A percentile compares a stretch with the other conserved stretches of the same genome.
Evolutionary conservation across 306 rosid species (phyloP).

Genomic region (Ormosia semicastrata): DNA sequence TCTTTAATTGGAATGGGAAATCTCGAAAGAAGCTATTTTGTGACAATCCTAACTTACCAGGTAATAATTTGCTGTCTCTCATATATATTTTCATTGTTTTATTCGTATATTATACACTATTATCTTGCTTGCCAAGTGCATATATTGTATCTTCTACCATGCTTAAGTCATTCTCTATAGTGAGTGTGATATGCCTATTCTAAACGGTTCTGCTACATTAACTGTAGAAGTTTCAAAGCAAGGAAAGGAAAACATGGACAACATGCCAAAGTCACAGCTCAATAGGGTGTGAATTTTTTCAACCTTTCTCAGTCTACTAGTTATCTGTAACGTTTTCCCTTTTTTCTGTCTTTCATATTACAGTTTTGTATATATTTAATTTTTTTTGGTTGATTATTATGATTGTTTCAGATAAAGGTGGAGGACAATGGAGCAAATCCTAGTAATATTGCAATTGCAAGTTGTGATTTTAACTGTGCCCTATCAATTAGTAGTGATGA

Average conservation of each 20-base stretch:
- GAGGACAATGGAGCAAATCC: slow-evolving; percentile 45
- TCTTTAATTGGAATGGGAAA: slow-evolving; percentile 81
- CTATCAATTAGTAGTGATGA: slow-evolving; percentile 51
- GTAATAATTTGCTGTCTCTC: slow-evolving; percentile 27
- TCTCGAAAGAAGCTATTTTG: slow-evolving; percentile 63
- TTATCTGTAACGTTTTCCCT: background rate
- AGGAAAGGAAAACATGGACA: slow-evolving; percentile 51
- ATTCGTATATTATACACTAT: background rate
- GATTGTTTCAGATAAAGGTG: slow-evolving; percentile 44
- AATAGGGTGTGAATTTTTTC: slow-evolving; percentile 38
- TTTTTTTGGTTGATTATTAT: background rate
- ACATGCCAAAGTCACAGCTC: slow-evolving; percentile 35
- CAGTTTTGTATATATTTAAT: background rate
- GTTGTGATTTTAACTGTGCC: slow-evolving; percentile 45
- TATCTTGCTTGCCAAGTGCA: slow-evolving; percentile 7
- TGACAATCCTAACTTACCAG: slow-evolving; percentile 43
- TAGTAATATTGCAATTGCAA: slow-evolving; percentile 41
- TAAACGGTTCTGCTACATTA: slow-evolving; percentile 31
- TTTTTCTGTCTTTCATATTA: background rate
- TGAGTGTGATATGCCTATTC: background rate
- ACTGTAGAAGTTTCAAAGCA: slow-evolving; percentile 44
- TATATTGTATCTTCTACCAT: background rate
- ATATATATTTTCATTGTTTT: background rate
- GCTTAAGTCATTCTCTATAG: background rate
- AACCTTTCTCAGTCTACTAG: background rate